phyloP scores from a whole-genome alignment of 2,329 filamentous ascomycete species.

The Ophiocordyceps camponoti-leonardi region DNA sequence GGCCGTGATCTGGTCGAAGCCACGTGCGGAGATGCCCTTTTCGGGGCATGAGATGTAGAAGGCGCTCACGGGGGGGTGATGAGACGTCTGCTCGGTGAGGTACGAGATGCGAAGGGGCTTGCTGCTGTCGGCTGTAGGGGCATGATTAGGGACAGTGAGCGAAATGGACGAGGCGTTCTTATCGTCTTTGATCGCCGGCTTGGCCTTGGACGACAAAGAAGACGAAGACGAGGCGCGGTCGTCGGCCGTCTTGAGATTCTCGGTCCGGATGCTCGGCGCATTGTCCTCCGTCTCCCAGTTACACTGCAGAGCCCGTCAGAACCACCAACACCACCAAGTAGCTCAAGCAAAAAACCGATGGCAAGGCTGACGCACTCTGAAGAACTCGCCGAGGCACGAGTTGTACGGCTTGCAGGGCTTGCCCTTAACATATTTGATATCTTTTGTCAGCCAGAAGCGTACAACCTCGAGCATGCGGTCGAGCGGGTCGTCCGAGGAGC shows the following conservation, averaged over 20 bases:
- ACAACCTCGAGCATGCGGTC: slow-evolving; percentile 91
- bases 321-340: no score
- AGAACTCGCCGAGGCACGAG: slow-evolving; percentile 92
- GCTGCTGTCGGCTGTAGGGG: slow-evolving; percentile 21
- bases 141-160: slow-evolving; percentile 31
- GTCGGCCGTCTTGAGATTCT: slow-evolving; percentile 19
- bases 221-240: slow-evolving; percentile 1
- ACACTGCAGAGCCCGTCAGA: slow-evolving; percentile 36
- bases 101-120: slow-evolving; percentile 69
- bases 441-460: slow-evolving; percentile 98
- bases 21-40: slow-evolving; percentile 70
- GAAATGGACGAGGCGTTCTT: slow-evolving; percentile 30
- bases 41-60: slow-evolving; percentile 89
- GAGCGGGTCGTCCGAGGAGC: slow-evolving; percentile 77
- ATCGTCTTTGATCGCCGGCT: slow-evolving; percentile 24
- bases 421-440: slow-evolving; percentile 96
- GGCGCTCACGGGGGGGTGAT: slow-evolving; percentile 92
- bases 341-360: no score
- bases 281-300: slow-evolving; percentile 87
- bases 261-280: slow-evolving; percentile 45
- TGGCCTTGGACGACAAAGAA: slow-evolving; percentile 28
- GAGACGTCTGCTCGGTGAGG: slow-evolving; percentile 92
- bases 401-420: slow-evolving; percentile 99
- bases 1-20: slow-evolving; percentile 90
- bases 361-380: slow-evolving; percentile 55